Percentiles rank a stretch among this genome's conserved stretches.
phyloP scores from a whole-genome alignment of 495 filamentous ascomycete genomes.

The Podospora conica region DNA sequence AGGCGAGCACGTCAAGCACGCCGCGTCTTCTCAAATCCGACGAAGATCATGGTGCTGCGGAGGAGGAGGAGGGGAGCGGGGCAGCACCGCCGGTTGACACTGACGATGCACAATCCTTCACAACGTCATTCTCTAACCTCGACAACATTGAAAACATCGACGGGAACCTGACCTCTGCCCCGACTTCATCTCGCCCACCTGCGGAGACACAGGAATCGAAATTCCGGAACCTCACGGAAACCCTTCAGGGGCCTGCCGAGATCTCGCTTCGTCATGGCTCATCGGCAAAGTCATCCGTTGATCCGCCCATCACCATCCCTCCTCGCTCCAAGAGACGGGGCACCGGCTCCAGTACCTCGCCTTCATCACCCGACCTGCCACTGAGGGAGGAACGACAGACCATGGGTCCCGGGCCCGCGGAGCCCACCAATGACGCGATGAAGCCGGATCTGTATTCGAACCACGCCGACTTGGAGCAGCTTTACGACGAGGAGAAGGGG shows the following conservation, averaged over 20 bases:
- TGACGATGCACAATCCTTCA: slow-evolving; percentile 30
- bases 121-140: slow-evolving; percentile 16
- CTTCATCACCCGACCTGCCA: neutral
- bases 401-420: neutral
- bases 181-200: neutral
- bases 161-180: neutral
- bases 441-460: neutral
- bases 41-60: neutral
- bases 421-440: neutral
- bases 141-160: slow-evolving; percentile 15
- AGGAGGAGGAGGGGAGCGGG: slow-evolving; percentile 31
- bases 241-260: slow-evolving; percentile 1
- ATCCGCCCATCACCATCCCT: slow-evolving; percentile 11
- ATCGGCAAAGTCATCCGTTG: neutral
- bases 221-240: neutral
- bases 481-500: neutral
- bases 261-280: slow-evolving; percentile 8
- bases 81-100: slow-evolving; percentile 31
- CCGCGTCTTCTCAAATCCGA: slow-evolving; percentile 18
- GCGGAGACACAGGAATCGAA: neutral
- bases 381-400: neutral
- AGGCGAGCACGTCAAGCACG: slow-evolving; percentile 20
- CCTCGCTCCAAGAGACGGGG: slow-evolving; percentile 24
- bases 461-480: neutral
- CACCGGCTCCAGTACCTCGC: neutral